A percentile compares a stretch with the other conserved stretches of the same genome.
phyloP scores from a whole-genome alignment of 192 early-diverging fungal species.

The Backusella macrospora region DNA sequence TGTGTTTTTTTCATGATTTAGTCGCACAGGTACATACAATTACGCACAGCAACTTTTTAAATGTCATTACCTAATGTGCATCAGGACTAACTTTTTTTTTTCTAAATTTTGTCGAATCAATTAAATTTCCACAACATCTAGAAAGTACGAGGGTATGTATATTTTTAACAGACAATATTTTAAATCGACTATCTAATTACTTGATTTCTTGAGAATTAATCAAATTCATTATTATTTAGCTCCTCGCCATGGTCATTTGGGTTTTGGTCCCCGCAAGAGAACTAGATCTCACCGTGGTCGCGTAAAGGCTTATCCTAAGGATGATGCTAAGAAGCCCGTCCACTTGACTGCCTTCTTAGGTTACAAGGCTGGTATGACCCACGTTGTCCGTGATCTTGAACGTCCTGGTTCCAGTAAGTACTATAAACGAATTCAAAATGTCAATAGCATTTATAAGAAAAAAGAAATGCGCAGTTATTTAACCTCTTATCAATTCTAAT shows the following conservation, averaged over 20 bases:
- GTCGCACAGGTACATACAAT: constrained; percentile 26
- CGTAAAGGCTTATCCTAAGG: constrained; percentile 99
- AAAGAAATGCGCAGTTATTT: constrained; percentile 98
- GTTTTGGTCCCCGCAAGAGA: constrained; percentile 80
- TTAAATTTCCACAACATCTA: constrained; percentile 54
- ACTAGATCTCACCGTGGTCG: constrained; percentile 92
- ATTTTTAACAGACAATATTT: background rate
- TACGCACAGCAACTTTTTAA: background rate
- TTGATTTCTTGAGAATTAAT: background rate
- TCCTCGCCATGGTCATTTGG: constrained; percentile 88
- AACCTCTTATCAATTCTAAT: constrained; percentile 63
- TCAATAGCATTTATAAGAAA: constrained; percentile 86
- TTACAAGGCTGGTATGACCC: constrained; percentile 99
- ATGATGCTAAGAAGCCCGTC: constrained; percentile 92
- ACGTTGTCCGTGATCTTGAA: constrained; percentile 99
- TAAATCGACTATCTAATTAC: background rate
- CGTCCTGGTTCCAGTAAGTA: constrained; percentile 86
- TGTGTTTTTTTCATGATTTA: background rate
- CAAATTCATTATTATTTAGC: constrained; percentile 36
- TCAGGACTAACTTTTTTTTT: constrained; percentile 14
- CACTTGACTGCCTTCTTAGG: constrained; percentile 99
- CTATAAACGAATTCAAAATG: too few species aligned
- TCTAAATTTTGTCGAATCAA: background rate
- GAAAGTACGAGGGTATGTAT: constrained; percentile 82
- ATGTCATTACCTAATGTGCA: background rate